These are phyloP conservation scores for Barnettozyma sucrosica DNA, from an alignment of 805 yeast species.

Conservation along the genomic window DNA sequence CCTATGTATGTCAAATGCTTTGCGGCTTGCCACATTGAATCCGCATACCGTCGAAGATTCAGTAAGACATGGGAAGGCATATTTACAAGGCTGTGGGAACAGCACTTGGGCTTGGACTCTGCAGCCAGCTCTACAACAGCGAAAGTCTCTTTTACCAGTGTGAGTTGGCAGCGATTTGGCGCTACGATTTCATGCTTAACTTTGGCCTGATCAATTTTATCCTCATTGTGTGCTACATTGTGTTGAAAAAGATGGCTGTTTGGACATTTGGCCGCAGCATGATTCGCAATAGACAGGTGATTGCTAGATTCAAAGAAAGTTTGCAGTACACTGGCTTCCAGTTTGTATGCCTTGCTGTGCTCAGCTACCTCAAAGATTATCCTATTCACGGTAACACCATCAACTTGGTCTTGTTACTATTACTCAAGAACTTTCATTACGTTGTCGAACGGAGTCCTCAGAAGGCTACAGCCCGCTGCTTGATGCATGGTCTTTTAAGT, in stretches of 20 bases:
- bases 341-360: neutral
- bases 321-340: neutral
- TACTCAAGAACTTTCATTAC: slow-evolving; percentile 2
- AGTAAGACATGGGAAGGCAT: neutral
- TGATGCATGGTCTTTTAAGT: neutral
- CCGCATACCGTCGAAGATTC: neutral
- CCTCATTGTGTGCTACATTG: neutral
- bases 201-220: slow-evolving; percentile 1
- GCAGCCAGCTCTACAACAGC: neutral
- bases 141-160: neutral
- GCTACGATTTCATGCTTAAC: neutral
- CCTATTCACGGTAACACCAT: neutral
- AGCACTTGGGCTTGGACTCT: neutral
- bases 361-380: neutral
- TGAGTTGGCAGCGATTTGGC: neutral
- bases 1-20: neutral
- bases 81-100: slow-evolving; percentile 1
- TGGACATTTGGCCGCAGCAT: slow-evolving; percentile 1
- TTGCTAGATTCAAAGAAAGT: neutral
- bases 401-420: neutral
- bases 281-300: neutral
- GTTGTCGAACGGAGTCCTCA: neutral
- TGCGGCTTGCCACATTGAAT: neutral
- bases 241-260: neutral
- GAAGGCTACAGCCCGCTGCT: neutral